Percentiles rank a stretch among this genome's conserved stretches.
phyloP scores from a whole-genome alignment of 352 stramenopile genomes.

The Globisporangium splendens region DNA sequence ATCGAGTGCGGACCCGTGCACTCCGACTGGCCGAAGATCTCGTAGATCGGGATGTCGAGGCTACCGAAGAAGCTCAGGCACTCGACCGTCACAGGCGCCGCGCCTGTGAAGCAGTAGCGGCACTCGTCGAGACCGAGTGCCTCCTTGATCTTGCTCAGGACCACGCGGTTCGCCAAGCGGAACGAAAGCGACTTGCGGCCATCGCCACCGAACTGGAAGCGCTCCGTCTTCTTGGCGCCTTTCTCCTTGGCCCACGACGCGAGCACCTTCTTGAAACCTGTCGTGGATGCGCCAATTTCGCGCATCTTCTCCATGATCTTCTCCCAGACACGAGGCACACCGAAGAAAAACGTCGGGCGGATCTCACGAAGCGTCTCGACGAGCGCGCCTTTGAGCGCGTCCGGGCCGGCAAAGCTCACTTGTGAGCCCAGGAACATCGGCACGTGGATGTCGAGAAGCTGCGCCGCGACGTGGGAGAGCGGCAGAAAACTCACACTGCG shows the following conservation, averaged over 20 bases:
- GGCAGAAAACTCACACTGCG: slow-evolving; percentile 77
- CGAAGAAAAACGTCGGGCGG: slow-evolving; percentile 75
- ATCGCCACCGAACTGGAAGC: slow-evolving; percentile 64
- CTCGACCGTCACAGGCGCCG: slow-evolving; percentile 58
- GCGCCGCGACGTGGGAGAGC: slow-evolving; percentile 77
- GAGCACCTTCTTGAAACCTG: slow-evolving; percentile 82
- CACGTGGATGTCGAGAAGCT: slow-evolving; percentile 79
- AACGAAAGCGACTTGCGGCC: slow-evolving; percentile 61
- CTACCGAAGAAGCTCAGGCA: slow-evolving; percentile 87
- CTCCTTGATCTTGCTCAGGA: slow-evolving; percentile 75
- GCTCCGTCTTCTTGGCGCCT: slow-evolving; percentile 49
- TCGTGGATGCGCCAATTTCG: slow-evolving; percentile 51
- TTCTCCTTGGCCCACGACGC: slow-evolving; percentile 79
- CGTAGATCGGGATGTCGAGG: slow-evolving; percentile 92
- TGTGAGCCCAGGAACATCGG: slow-evolving; percentile 56
- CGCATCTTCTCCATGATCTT: slow-evolving; percentile 84
- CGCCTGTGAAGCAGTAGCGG: slow-evolving; percentile 80
- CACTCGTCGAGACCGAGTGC: slow-evolving; percentile 81
- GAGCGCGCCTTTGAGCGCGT: slow-evolving; percentile 70
- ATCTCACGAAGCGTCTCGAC: slow-evolving; percentile 63
- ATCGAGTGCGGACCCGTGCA: slow-evolving; percentile 84
- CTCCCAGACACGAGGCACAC: slow-evolving; percentile 84
- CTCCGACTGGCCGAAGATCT: slow-evolving; percentile 91
- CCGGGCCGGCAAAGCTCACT: slow-evolving; percentile 71
- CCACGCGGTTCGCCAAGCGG: slow-evolving; percentile 76